A percentile compares a stretch with the other conserved stretches of the same genome.
phyloP scores from a whole-genome alignment of 805 yeast genomes.

The Ogataea methanolica region DNA sequence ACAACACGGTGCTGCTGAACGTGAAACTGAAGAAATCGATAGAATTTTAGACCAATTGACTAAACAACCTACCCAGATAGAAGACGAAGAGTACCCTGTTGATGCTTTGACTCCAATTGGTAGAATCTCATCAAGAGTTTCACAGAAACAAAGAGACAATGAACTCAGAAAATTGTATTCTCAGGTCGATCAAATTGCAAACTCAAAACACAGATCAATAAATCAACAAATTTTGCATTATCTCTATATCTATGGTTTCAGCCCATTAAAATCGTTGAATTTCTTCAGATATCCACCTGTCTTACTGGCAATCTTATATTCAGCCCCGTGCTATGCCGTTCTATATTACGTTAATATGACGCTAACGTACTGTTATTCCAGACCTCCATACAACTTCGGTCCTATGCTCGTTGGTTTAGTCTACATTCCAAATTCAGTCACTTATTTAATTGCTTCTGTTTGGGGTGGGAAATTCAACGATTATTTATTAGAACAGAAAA shows the following conservation, averaged over 20 bases:
- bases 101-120: slow-evolving; percentile 34
- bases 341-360: slow-evolving; percentile 74
- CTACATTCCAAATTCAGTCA: slow-evolving; percentile 79
- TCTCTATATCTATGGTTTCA: slow-evolving; percentile 43
- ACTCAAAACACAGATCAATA: slow-evolving; percentile 14
- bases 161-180: slow-evolving; percentile 17
- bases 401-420: slow-evolving; percentile 66
- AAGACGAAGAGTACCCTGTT: slow-evolving; percentile 26
- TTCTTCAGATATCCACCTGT: slow-evolving; percentile 75
- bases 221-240: slow-evolving; percentile 23
- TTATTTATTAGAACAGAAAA: slow-evolving; percentile 43
- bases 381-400: slow-evolving; percentile 65
- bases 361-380: slow-evolving; percentile 55
- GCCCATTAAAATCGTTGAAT: slow-evolving; percentile 59
- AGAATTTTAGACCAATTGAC: slow-evolving; percentile 33
- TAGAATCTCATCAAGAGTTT: slow-evolving; percentile 26
- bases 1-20: slow-evolving; percentile 3
- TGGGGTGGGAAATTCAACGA: slow-evolving; percentile 82
- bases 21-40: slow-evolving; percentile 25
- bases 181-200: slow-evolving; percentile 18
- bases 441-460: slow-evolving; percentile 72
- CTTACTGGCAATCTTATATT: slow-evolving; percentile 54
- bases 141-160: slow-evolving; percentile 15
- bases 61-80: slow-evolving; percentile 17
- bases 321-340: slow-evolving; percentile 67